These are phyloP conservation scores for Cryptosporidium tyzzeri DNA, from an alignment of 169 alveolate genomes.

Conservation along the genomic window DNA sequence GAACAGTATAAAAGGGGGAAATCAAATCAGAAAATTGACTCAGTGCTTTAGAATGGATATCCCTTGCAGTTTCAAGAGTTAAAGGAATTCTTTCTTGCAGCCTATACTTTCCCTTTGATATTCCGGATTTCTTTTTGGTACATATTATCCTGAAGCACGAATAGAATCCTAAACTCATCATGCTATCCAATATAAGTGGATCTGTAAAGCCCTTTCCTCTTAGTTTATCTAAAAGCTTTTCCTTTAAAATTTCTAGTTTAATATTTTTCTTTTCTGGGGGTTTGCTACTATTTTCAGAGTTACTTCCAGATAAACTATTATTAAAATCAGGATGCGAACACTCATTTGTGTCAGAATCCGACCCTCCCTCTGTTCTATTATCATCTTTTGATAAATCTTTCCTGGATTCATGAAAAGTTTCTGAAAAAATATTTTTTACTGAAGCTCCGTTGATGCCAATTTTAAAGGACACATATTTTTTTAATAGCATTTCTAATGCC, in stretches of 20 bases:
- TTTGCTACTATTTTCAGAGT: not conserved
- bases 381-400: not conserved
- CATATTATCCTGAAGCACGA: conserved; percentile 63
- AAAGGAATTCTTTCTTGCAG: conserved; percentile 12
- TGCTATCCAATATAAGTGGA: conserved; percentile 60
- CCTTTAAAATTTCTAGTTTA: not conserved
- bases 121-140: not conserved
- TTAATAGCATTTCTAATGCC: conserved; percentile 3
- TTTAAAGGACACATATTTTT: conserved; percentile 39
- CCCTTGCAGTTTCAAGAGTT: conserved; percentile 32
- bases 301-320: not conserved
- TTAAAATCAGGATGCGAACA: not conserved
- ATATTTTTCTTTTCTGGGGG: not conserved
- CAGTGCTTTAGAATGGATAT: conserved; percentile 24
- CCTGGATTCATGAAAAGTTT: conserved; percentile 42
- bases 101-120: not conserved
- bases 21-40: not conserved
- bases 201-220: conserved; percentile 58
- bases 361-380: not conserved
- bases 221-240: conserved; percentile 18
- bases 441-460: conserved; percentile 9
- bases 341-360: not conserved
- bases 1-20: conserved; percentile 18
- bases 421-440: conserved; percentile 33
- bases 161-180: conserved; percentile 55